phyloP scores from a whole-genome alignment of 805 yeast species.

The Spathaspora arborariae region DNA sequence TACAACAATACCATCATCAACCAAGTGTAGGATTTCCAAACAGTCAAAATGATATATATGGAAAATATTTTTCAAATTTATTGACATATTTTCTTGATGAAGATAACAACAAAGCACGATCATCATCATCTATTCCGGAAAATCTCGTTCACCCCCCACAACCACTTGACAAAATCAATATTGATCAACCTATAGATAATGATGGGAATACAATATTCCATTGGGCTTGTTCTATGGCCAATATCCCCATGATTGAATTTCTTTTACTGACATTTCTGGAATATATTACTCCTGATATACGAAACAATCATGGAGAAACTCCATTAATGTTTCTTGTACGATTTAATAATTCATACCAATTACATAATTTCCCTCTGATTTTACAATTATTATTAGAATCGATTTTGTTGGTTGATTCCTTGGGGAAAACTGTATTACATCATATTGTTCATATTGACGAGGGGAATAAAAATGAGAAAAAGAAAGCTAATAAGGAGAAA shows the following conservation, averaged over 20 bases:
- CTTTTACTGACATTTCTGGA: slow-evolving; percentile 59
- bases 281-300: slow-evolving; percentile 56
- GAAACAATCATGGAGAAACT: slow-evolving; percentile 84
- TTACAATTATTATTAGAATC: slow-evolving; percentile 34
- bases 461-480: slow-evolving; percentile 5
- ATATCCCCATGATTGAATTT: slow-evolving; percentile 61
- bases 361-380: slow-evolving; percentile 33
- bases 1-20: slow-evolving; percentile 36
- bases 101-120: slow-evolving; percentile 27
- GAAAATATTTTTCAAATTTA: slow-evolving; percentile 41
- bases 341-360: slow-evolving; percentile 36
- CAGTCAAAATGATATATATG: slow-evolving; percentile 20
- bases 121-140: slow-evolving; percentile 23
- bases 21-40: slow-evolving; percentile 14
- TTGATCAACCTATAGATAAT: slow-evolving; percentile 89
- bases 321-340: slow-evolving; percentile 53
- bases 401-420: slow-evolving; percentile 32
- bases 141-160: slow-evolving; percentile 54
- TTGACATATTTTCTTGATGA: slow-evolving; percentile 48
- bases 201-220: slow-evolving; percentile 92
- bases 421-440: slow-evolving; percentile 40
- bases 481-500: slow-evolving; percentile 29
- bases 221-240: slow-evolving; percentile 93
- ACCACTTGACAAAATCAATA: slow-evolving; percentile 49
- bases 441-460: slow-evolving; percentile 26